Percentiles rank a stretch among this genome's conserved stretches.
Evolutionary conservation across 2,329 filamentous ascomycete genomes (phyloP).

Genomic region (Fusarium kyushuense): DNA sequence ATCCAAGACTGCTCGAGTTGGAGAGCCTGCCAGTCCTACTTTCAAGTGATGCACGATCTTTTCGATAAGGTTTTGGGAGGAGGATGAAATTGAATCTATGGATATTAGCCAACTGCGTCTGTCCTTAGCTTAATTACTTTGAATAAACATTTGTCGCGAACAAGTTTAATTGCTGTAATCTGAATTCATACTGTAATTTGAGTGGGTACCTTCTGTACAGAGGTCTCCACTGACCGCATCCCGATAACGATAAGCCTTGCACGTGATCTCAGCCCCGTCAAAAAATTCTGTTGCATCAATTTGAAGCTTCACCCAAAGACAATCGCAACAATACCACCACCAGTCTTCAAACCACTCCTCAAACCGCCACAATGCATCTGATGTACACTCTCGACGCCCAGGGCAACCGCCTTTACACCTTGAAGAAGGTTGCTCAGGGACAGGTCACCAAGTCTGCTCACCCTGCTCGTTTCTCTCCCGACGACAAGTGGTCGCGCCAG

Average conservation of each 20-base stretch:
- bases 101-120: conserved; percentile 14
- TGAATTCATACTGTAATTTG: not conserved
- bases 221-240: not conserved
- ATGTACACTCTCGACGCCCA: conserved; percentile 86
- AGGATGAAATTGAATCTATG: not conserved
- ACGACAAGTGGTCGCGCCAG: conserved; percentile 98
- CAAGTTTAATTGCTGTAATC: not conserved
- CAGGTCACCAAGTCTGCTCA: conserved; percentile 96
- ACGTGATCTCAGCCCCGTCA: conserved; percentile 39
- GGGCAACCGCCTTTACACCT: conserved; percentile 93
- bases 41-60: conserved; percentile 41
- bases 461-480: conserved; percentile 94
- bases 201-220: not conserved
- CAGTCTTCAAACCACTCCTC: not conserved
- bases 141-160: not conserved
- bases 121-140: conserved; percentile 5
- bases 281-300: conserved; percentile 35
- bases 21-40: conserved; percentile 57
- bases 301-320: conserved; percentile 23
- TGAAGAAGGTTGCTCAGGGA: conserved; percentile 87
- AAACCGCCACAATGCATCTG: conserved; percentile 64
- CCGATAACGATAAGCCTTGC: conserved; percentile 39
- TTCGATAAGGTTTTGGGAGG: not conserved
- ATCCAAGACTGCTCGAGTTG: conserved; percentile 64
- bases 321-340: conserved; percentile 7